A percentile compares a stretch with the other conserved stretches of the same genome.
Conservation (phyloP, 306 rosid species). For the Cucurbita maxima region DNA sequence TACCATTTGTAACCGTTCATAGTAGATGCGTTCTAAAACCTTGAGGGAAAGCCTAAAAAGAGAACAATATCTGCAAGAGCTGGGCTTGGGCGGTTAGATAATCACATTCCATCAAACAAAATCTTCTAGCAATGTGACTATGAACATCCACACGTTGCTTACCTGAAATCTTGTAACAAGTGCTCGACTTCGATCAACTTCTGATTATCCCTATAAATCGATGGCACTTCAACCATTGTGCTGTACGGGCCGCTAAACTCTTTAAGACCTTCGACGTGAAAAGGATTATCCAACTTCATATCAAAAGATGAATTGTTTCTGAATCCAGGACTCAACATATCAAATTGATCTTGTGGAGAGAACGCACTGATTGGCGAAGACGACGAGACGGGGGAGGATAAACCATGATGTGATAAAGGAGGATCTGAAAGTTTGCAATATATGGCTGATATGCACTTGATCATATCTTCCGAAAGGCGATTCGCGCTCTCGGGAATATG, state of each 20-base stretch:
- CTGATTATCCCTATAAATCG: conserved; percentile 68
- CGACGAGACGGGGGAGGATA: conserved; percentile 75
- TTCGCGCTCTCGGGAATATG: conserved; percentile 63
- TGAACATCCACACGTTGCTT: conserved; percentile 9
- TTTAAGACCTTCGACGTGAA: conserved; percentile 74
- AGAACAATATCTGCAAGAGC: no score
- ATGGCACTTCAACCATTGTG: conserved; percentile 90
- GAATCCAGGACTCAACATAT: conserved; percentile 75
- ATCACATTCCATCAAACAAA: neutral
- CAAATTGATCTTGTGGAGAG: conserved; percentile 61
- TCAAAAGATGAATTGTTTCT: conserved; percentile 62
- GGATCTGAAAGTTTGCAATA: conserved; percentile 89
- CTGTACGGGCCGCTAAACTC: conserved; percentile 97
- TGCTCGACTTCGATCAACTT: conserved; percentile 51
- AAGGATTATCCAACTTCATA: conserved; percentile 67
- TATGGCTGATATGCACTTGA: conserved; percentile 80
- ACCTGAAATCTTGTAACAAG: conserved; percentile 85
- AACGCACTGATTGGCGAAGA: conserved; percentile 60
- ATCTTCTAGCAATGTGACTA: neutral
- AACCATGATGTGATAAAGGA: conserved; percentile 46
- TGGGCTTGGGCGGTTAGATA: neutral
- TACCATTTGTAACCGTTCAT: no score
- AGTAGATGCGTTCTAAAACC: no score
- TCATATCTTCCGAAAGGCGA: conserved; percentile 82
- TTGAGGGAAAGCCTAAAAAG: no score